Evolutionary conservation across 2,329 filamentous ascomycete genomes (phyloP).

Genomic region (Pyrenophora graminea): DNA sequence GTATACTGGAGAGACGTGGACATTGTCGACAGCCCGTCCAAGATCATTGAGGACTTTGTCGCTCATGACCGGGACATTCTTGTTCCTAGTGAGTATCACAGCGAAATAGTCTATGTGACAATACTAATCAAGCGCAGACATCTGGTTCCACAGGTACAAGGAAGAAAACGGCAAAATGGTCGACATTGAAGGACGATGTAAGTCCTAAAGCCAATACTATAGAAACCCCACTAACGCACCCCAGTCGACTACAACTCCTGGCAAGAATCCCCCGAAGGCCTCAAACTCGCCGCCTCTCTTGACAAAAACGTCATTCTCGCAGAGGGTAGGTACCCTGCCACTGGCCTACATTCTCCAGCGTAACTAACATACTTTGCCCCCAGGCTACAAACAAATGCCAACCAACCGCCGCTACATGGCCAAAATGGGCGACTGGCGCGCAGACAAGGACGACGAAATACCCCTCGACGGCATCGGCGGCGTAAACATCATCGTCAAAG

Average conservation of each 20-base stretch:
- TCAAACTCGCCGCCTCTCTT: slow-evolving; percentile 72
- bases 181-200: slow-evolving; percentile 95
- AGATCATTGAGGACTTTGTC: slow-evolving; percentile 92
- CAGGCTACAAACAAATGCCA: slow-evolving; percentile 89
- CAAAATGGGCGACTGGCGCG: slow-evolving; percentile 85
- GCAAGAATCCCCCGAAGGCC: slow-evolving; percentile 87
- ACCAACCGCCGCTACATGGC: slow-evolving; percentile 91
- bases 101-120: neutral
- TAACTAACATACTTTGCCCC: neutral
- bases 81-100: slow-evolving; percentile 77
- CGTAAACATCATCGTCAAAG: slow-evolving; percentile 97
- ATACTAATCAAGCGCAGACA: slow-evolving; percentile 62
- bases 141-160: slow-evolving; percentile 94
- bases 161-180: slow-evolving; percentile 62
- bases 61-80: slow-evolving; percentile 91
- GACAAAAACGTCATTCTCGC: slow-evolving; percentile 82
- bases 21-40: slow-evolving; percentile 84
- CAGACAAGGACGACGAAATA: slow-evolving; percentile 90
- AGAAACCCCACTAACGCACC: slow-evolving; percentile 1
- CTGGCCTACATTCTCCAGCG: too few species aligned
- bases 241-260: slow-evolving; percentile 98
- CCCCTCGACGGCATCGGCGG: slow-evolving; percentile 94
- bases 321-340: slow-evolving; percentile 64
- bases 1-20: slow-evolving; percentile 99
- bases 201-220: slow-evolving; percentile 39